Base-by-base conservation (phyloP, 2,329 filamentous ascomycete genomes). In the Leptographium galeiforme region DNA sequence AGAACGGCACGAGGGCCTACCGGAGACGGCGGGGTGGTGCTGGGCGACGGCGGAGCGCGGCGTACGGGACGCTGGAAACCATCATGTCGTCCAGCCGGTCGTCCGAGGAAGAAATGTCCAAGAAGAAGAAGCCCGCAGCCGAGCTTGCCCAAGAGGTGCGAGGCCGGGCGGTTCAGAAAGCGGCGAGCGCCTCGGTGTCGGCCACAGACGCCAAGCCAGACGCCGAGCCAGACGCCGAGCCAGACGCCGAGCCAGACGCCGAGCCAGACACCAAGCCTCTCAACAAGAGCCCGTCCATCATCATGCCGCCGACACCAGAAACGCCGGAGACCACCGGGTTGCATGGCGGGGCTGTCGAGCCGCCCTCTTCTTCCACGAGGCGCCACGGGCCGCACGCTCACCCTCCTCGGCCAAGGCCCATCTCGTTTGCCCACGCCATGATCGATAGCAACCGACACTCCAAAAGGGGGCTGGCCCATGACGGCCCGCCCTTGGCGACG, bases 21-120 rank as follows among this genome's bases (percentile, higher is more conserved):
- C 66, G 66, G 51, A 70, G 68, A 58, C 67, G 73, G 19, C 67
- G 72, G 19, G 68, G 68, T 45, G 67, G 66, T 0, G 67, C 66
- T 1, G 64, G 63, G 2, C 68, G 75, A 41, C 67, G 73, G 44
- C 72, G 71, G 52, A 79, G 76, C 55, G 69, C 70, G 30, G 80
- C 80, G 6, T 78, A 82, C 63, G 78, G 79, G 4, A 83, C 79
- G 1, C 65, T 84, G 5, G 79, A 84, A 60, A 84, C 80, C 0
- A 84, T 84, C 61, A 83, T 83, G 71, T 82, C 78, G 30, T 81
- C 78, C 0, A 83, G 79, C 56, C 73, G 79, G 32, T 83, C 79
- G 1, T 82, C 79, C 0, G 80, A 83, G 57, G 79, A 82, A 39
- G 79, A 81, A 44, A 76, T 73, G 59, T 69, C 73, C n/a, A 78